phyloP scores from a whole-genome alignment of 495 filamentous ascomycete genomes.

The Penicillium paxilli region DNA sequence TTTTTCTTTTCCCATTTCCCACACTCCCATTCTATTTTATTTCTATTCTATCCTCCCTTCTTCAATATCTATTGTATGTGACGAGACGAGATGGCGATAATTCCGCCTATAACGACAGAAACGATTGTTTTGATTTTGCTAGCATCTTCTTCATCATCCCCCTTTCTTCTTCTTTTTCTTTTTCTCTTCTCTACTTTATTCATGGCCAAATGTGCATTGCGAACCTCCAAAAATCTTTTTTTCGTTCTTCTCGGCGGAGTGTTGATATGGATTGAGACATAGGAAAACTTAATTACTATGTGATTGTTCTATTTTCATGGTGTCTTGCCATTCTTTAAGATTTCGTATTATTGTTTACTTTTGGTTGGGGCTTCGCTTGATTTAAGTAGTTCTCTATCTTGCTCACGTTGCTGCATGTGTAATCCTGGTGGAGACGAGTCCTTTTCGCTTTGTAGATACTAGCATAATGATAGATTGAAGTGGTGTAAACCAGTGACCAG shows the following conservation, averaged over 20 bases:
- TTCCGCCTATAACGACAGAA: not conserved
- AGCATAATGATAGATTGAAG: not conserved
- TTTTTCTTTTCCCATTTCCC: not conserved
- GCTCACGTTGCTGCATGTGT: too few relatives aligned
- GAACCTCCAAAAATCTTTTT: not conserved
- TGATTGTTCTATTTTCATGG: not conserved
- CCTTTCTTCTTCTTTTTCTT: not conserved
- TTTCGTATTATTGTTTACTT: not conserved
- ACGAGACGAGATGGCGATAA: not conserved
- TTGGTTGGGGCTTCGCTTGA: too few relatives aligned
- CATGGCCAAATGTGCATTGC: not conserved
- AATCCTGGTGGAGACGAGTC: too few relatives aligned
- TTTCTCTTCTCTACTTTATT: not conserved
- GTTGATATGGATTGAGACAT: not conserved
- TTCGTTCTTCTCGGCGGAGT: not conserved
- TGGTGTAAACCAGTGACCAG: not conserved
- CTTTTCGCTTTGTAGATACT: not conserved
- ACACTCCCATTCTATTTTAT: not conserved
- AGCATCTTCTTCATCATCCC: not conserved
- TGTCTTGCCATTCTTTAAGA: not conserved
- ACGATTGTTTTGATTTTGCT: not conserved
- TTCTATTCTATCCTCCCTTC: not conserved
- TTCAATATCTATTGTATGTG: constrained; percentile 2
- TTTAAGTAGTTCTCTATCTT: too few relatives aligned
- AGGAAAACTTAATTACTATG: not conserved